These are phyloP conservation scores for Mycena polygramma DNA, from an alignment of 768 basidiomycete genomes.

Conservation along the genomic window DNA sequence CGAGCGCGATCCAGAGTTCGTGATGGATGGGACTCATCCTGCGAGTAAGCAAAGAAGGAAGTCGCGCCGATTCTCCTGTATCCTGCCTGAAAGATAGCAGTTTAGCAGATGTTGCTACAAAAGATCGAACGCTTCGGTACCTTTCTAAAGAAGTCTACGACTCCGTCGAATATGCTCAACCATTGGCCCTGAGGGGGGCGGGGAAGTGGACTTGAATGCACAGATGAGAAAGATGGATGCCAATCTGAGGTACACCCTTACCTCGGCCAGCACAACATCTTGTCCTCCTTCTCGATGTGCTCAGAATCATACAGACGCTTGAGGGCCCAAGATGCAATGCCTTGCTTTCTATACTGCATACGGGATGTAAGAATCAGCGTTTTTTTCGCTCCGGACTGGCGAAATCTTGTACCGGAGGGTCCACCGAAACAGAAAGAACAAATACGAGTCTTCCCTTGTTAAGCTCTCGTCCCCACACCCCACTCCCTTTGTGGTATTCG, in stretches of 20 bases:
- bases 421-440: conserved; percentile 12
- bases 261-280: conserved; percentile 29
- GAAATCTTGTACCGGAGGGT: conserved; percentile 5
- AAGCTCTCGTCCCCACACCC: conserved; percentile 26
- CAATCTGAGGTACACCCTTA: neutral
- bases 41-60: conserved; percentile 25
- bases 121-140: neutral
- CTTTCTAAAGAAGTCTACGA: conserved; percentile 28
- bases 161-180: conserved; percentile 14
- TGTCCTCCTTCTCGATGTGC: conserved; percentile 19
- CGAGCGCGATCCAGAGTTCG: neutral
- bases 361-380: neutral
- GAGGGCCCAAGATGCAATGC: conserved; percentile 21
- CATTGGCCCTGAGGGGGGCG: conserved; percentile 23
- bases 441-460: conserved; percentile 15
- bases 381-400: neutral
- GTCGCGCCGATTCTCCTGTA: conserved; percentile 23
- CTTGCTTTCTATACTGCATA: conserved; percentile 23
- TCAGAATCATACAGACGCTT: conserved; percentile 22
- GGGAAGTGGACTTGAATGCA: conserved; percentile 18
- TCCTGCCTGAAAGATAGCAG: conserved; percentile 3
- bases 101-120: neutral
- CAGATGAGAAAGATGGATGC: neutral
- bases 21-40: conserved; percentile 24
- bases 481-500: conserved; percentile 28